Evolutionary conservation across 352 stramenopile species (phyloP).

Genomic region (Peronospora tabacina): DNA sequence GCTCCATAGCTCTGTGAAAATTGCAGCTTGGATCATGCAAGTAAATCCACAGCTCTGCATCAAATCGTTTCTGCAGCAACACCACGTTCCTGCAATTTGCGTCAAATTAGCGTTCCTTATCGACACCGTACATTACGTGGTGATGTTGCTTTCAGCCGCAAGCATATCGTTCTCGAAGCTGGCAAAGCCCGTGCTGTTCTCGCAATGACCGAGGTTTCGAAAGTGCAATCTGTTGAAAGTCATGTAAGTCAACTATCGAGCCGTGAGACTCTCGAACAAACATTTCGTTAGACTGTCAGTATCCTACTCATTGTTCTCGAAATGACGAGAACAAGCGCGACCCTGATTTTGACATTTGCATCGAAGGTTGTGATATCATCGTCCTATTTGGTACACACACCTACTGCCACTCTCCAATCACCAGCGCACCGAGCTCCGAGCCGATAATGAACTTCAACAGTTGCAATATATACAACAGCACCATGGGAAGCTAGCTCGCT

Average conservation of each 20-base stretch:
- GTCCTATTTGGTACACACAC: too few relatives aligned
- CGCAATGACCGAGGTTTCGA: constrained; percentile 48
- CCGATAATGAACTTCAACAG: too few relatives aligned
- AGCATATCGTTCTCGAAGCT: constrained; percentile 73
- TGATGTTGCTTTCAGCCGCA: constrained; percentile 59
- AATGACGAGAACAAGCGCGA: too few relatives aligned
- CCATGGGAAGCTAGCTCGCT: too few relatives aligned
- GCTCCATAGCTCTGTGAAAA: constrained; percentile 53
- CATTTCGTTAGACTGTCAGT: too few relatives aligned
- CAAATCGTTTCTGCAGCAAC: constrained; percentile 35
- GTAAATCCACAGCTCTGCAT: constrained; percentile 26
- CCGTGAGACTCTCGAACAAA: too few relatives aligned
- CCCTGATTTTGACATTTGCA: too few relatives aligned
- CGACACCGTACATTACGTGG: constrained; percentile 44
- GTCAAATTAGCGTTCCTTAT: constrained; percentile 25
- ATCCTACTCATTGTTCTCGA: too few relatives aligned
- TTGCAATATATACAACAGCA: too few relatives aligned
- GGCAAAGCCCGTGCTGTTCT: constrained; percentile 72
- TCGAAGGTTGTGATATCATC: too few relatives aligned
- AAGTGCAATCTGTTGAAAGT: constrained; percentile 24
- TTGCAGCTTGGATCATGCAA: constrained; percentile 46
- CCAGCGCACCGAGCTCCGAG: too few relatives aligned
- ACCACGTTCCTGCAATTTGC: constrained; percentile 21
- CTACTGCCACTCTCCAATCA: too few relatives aligned
- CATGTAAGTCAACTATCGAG: constrained; percentile 39